These are phyloP conservation scores for Manihot esculenta DNA, from an alignment of 441 rosid species.

Conservation along the genomic window DNA sequence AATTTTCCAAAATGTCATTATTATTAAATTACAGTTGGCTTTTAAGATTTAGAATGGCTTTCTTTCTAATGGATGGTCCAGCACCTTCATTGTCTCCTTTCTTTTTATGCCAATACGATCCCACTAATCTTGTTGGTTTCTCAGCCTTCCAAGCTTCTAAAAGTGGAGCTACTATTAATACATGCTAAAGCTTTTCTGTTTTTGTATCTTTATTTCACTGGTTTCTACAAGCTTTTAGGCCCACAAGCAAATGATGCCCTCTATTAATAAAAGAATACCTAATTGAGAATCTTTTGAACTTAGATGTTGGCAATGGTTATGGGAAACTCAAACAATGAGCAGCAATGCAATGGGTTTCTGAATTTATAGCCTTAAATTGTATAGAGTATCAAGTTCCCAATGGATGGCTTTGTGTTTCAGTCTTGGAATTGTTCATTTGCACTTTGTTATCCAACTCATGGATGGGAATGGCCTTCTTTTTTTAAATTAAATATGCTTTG, in stretches of 20 bases:
- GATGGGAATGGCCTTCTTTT: neutral
- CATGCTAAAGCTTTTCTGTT: slow-evolving; percentile 17
- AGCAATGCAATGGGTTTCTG: neutral
- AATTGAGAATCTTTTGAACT: slow-evolving; percentile 17
- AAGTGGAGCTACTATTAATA: slow-evolving; percentile 12
- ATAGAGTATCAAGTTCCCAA: too few species aligned
- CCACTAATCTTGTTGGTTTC: slow-evolving; percentile 10
- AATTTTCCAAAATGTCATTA: neutral
- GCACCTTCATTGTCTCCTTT: slow-evolving; percentile 4
- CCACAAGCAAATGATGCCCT: slow-evolving; percentile 19
- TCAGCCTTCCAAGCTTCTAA: slow-evolving; percentile 24
- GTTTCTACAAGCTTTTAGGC: slow-evolving; percentile 22
- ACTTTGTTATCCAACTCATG: neutral
- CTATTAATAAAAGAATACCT: neutral
- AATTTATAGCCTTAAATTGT: neutral
- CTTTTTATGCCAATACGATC: slow-evolving; percentile 14
- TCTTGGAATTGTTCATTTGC: neutral
- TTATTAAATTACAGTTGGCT: neutral
- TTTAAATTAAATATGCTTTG: too few species aligned
- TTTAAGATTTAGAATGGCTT: slow-evolving; percentile 12
- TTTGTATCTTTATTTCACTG: slow-evolving; percentile 24
- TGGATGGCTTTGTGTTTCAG: too few species aligned
- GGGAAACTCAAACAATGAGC: slow-evolving; percentile 19
- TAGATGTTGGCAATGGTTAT: slow-evolving; percentile 2
- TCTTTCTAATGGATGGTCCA: slow-evolving; percentile 18